Evolutionary conservation across 2,329 filamentous ascomycete species (phyloP).

Genomic region (Talaromyces sp.): DNA sequence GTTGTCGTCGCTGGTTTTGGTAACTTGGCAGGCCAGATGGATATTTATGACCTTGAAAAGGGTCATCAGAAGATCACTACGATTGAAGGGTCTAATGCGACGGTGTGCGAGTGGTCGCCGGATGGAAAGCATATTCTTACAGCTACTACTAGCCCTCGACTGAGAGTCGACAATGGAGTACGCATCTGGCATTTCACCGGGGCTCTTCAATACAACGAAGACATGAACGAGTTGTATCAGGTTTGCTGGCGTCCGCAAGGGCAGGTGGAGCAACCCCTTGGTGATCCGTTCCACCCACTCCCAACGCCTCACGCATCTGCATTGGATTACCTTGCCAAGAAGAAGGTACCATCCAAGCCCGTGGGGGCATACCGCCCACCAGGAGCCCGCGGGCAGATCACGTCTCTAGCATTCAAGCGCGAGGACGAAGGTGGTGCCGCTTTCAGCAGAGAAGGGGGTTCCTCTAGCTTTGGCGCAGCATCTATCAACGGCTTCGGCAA

Average conservation of each 20-base stretch:
- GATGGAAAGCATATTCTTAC: slow-evolving; percentile 95
- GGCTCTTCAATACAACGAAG: slow-evolving; percentile 87
- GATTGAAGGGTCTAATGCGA: slow-evolving; percentile 92
- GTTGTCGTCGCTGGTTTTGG: slow-evolving; percentile 94
- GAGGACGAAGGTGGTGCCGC: slow-evolving; percentile 94
- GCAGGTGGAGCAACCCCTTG: slow-evolving; percentile 56
- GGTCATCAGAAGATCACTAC: slow-evolving; percentile 89
- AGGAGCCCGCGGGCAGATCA: slow-evolving; percentile 81
- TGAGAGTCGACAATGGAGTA: slow-evolving; percentile 94
- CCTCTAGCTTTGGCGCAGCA: slow-evolving; percentile 54
- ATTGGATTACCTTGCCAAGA: slow-evolving; percentile 71
- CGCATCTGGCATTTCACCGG: slow-evolving; percentile 92
- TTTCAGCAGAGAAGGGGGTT: slow-evolving; percentile 72
- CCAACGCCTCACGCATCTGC: slow-evolving; percentile 81
- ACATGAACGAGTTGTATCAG: slow-evolving; percentile 91
- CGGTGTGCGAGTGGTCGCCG: slow-evolving; percentile 94
- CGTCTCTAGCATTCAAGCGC: slow-evolving; percentile 91
- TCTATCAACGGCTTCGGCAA: slow-evolving; percentile 74
- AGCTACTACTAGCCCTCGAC: slow-evolving; percentile 90
- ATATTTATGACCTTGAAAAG: slow-evolving; percentile 93
- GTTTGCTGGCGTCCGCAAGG: slow-evolving; percentile 80
- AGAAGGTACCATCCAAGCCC: slow-evolving; percentile 93
- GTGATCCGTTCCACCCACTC: slow-evolving; percentile 68
- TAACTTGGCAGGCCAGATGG: slow-evolving; percentile 95
- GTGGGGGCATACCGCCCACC: slow-evolving; percentile 96